Evolutionary conservation across 306 rosid species (phyloP), one percentile per base, ranked within the genome.

Genomic region (Pterocarpus santalinus): DNA sequence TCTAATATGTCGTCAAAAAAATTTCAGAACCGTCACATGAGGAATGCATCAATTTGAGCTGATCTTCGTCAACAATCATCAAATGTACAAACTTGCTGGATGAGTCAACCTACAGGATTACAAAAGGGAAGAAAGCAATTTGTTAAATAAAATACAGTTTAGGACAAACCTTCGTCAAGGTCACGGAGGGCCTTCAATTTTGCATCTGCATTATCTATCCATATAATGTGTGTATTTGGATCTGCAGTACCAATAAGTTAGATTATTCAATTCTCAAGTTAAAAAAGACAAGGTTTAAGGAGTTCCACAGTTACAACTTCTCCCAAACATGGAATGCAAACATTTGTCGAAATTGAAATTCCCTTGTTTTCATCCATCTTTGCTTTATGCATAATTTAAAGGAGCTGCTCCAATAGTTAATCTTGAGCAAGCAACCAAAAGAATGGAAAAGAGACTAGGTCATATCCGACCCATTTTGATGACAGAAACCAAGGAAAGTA

Each of bases 171-270:
- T 79, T 80, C 89, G 16, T 93, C 90, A 46, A 95, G 87, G 67
- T 93, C 90, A 17, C 88, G 89, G 65, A 95, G 97, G 76, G 94
- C 88, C 86, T 89, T 92, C 87, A 95, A 71, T 89, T 86, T 92
- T 30, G 91, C 97, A 77, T 88, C 79, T 36, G 92, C 89, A 61
- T 82, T 95, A 75, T 91, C 89, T 84, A 93, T 89, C 99, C 97
- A 93, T 86, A 93, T 36, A 67, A 95, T 93, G 73, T 95, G 99
- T 63, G 90, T 82, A 83, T 95, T 95, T 73, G 99, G 99, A 95
- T 93, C 99, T 95, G 92, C 65, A 85, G 57, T 2, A 52, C 47
- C 57, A 81, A 80, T n/a, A 44, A 64, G 12, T 44, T 16, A 44
- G 69, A 57, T 41, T 73, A 70, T 7, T 70, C 36, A 68, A 60